Base-by-base conservation (phyloP, 495 filamentous ascomycete genomes). In the Penicillium riverlandense region DNA sequence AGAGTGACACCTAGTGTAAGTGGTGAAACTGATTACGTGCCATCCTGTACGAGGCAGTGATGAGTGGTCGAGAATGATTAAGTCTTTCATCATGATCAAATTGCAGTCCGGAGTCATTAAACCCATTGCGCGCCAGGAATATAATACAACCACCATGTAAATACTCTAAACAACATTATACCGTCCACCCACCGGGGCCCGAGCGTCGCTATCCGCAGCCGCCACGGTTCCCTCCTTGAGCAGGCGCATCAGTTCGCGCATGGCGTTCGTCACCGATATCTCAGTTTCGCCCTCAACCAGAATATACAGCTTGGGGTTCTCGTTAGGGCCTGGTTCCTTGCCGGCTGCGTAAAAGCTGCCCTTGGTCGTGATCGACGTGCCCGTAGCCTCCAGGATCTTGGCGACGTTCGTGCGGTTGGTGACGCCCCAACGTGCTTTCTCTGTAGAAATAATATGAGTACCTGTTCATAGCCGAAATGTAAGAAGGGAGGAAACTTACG, bases 331-430 rank as follows among this genome's bases (percentile, higher is more conserved):
- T 7, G 86, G 87, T 45, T 85, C 81, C 62, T 92, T 95, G 41
- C 90, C 92, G 2, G 81, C 38, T 1, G 83, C 63, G 52, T 96
- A 97, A 65, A 84, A 97, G 43, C 71, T 91, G 44, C 92, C 92
- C 67, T 99, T 99, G 36, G 88, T 96, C 0, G 92, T 99, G 63
- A 99, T 99, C 4, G 87, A 94, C 7, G 90, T 96, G 30, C 90
- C 92, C 1, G 89, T 95, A 6, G 86, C 78, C 60, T 99, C 92
- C 41, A 99, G 77, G 43, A 99, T 96, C 72, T 96, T 96, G 49
- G 92, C 92, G 44, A 99, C 92, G 54, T 99, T 99, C 6, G 94
- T 99, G 35, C 92, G 81, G 59, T 99, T 99, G 38, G 92, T 99
- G 64, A 99, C 92, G 14, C 89, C 91, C 92, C 92, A 99, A 44